phyloP scores from a whole-genome alignment of 129 eudicot genomes.

The sunflower (Helianthus annuus) region DNA sequence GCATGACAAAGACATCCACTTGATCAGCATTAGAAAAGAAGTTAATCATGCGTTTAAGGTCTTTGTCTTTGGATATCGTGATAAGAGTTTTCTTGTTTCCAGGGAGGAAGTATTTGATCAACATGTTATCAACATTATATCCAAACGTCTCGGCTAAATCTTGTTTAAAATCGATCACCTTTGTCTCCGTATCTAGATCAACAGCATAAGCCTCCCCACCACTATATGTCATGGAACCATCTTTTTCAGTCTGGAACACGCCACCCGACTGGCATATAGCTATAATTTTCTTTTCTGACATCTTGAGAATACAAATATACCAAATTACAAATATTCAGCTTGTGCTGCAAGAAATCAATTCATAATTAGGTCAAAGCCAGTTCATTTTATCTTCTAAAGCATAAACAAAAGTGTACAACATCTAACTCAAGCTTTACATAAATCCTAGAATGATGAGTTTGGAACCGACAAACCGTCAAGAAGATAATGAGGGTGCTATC shows the following conservation, averaged over 20 bases:
- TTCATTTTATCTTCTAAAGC: neutral
- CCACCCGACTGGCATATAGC: constrained; percentile 95
- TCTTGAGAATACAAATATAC: constrained; percentile 23
- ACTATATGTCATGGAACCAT: constrained; percentile 62
- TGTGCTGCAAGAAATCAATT: constrained; percentile 1
- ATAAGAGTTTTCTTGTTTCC: constrained; percentile 82
- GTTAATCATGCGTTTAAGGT: constrained; percentile 85
- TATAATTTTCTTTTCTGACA: constrained; percentile 77
- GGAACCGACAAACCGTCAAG: too few species aligned
- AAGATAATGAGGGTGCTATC: too few species aligned
- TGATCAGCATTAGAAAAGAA: constrained; percentile 62
- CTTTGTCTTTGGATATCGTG: constrained; percentile 81
- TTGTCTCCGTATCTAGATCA: constrained; percentile 71
- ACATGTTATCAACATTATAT: constrained; percentile 51
- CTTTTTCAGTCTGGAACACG: constrained; percentile 54
- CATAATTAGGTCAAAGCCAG: neutral
- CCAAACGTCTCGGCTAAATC: constrained; percentile 78
- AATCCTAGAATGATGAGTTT: too few species aligned
- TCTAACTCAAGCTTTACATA: too few species aligned
- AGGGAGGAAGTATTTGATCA: constrained; percentile 86
- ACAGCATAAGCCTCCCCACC: constrained; percentile 96
- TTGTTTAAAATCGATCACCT: constrained; percentile 61
- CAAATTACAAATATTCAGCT: constrained; percentile 8
- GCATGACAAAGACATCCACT: constrained; percentile 79
- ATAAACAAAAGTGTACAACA: neutral